A percentile compares a stretch with the other conserved stretches of the same genome.
Conservation (phyloP, 495 filamentous ascomycete species). For the Penicillium tannophilum region DNA sequence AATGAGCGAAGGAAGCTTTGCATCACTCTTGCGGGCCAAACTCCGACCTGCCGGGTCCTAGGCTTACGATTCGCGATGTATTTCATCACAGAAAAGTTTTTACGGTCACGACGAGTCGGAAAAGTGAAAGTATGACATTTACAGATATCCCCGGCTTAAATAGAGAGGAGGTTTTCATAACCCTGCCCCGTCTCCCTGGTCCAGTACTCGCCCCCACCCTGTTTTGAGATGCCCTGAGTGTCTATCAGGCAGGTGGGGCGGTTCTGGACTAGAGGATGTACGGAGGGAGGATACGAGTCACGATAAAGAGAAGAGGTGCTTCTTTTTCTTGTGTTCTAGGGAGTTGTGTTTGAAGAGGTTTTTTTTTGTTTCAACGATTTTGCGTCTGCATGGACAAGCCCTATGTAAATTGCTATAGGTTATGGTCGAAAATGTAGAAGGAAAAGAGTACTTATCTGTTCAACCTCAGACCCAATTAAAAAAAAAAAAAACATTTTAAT, state of each 20-base stretch:
- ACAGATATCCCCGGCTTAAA: conserved; percentile 33
- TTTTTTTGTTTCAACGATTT: conserved; percentile 24
- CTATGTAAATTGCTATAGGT: conserved; percentile 38
- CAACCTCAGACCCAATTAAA: neutral
- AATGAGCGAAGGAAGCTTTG: conserved; percentile 6
- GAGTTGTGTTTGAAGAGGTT: conserved; percentile 41
- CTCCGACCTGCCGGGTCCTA: conserved; percentile 15
- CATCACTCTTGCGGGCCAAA: conserved; percentile 10
- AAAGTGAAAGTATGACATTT: conserved; percentile 36
- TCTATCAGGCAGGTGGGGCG: conserved; percentile 2
- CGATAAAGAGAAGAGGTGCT: conserved; percentile 28
- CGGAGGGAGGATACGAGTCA: conserved; percentile 26
- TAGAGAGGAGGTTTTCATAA: conserved; percentile 23
- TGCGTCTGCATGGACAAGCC: conserved; percentile 33
- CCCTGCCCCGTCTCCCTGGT: conserved; percentile 22
- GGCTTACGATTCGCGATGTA: conserved; percentile 25
- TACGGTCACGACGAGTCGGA: conserved; percentile 40
- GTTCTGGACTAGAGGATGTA: conserved; percentile 23
- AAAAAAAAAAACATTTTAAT: too few species aligned
- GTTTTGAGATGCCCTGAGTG: conserved; percentile 3
- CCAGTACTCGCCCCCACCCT: conserved; percentile 12
- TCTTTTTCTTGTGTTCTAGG: conserved; percentile 41
- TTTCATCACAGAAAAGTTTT: conserved; percentile 28
- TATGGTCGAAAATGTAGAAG: conserved; percentile 18
- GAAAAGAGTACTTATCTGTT: conserved; percentile 3